Evolutionary conservation across 75 land plant species (phyloP), one percentile per base, ranked within the genome.

Genomic region (Selaginella tamariscina): DNA sequence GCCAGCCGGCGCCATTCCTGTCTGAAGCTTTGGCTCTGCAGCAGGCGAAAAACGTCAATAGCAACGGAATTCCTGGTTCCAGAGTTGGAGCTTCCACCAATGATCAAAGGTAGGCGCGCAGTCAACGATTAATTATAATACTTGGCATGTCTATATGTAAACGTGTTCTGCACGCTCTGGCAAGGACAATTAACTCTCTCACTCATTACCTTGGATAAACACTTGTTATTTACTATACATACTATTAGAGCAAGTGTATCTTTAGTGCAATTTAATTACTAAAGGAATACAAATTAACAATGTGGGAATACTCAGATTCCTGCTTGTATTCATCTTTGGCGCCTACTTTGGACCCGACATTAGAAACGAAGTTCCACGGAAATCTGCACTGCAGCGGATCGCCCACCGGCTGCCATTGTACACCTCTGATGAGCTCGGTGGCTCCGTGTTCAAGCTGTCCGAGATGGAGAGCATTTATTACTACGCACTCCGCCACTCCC

Each of bases 341-440:
- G 81, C 76, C 30, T 86, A 81, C 68, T 86, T 86, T 71, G 86
- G 84, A 15, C 89, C 89, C 30, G 82, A 84, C 70, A 54, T 86
- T 49, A 79, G 79, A 33, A 56, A 71, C 29, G 83, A 83, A 33
- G 55, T 65, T 11, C 82, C 86, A n/a, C 65, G 70, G 44, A 83
- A 81, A 56, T 83, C 84, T 13, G 82, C 70, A 65, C 29, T 83
- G 32, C 86, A 86, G 66, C 74, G 84, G 69, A 30, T 31, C 18
- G 77, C 74, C 15, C 76, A 76, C 30, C 68, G 72, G 27, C 77
- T 81, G 55, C 86, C 82, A 24, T 76, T 79, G 33, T 86, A 86
- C 63, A 77, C 86, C 23, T 64, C 73, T 60, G 84, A 81, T 70
- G 68, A 79, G n/a, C 75, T 86, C 29, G 82, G 64, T 24, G 78